phyloP scores from a whole-genome alignment of 2,329 filamentous ascomycete species.

The Fusarium gaditjirri region DNA sequence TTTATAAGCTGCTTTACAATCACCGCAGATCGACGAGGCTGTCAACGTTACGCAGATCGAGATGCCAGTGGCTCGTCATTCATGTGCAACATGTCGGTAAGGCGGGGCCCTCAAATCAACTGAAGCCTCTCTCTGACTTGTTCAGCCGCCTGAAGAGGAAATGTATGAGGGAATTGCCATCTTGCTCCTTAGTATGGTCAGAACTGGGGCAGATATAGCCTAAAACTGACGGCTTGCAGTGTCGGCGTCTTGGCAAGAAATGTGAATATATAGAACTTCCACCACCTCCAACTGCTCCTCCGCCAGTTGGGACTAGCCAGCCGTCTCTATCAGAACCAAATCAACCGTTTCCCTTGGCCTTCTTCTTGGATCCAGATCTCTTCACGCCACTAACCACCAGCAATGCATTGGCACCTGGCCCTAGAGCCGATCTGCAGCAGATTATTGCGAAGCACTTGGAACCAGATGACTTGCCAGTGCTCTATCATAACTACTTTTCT shows the following conservation, averaged over 20 bases:
- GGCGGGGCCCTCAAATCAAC: background rate
- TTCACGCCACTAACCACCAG: constrained; percentile 1
- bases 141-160: constrained; percentile 4
- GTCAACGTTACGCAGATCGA: background rate
- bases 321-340: background rate
- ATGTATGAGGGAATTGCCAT: constrained; percentile 9
- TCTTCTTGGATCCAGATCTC: background rate
- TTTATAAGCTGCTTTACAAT: background rate
- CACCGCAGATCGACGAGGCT: background rate
- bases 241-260: background rate
- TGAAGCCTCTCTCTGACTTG: background rate
- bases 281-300: background rate
- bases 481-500: constrained; percentile 1
- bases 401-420: constrained; percentile 1
- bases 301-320: background rate
- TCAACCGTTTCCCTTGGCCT: background rate
- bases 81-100: constrained; percentile 1
- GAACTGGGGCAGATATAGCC: background rate
- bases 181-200: background rate
- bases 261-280: constrained; percentile 3
- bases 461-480: background rate
- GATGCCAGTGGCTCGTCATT: constrained; percentile 1
- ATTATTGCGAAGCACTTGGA: background rate
- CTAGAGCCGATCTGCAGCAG: background rate
- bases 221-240: background rate